These are phyloP conservation scores for Staphylotrichum longicolle DNA, from an alignment of 495 filamentous ascomycete species.

Conservation along the genomic window DNA sequence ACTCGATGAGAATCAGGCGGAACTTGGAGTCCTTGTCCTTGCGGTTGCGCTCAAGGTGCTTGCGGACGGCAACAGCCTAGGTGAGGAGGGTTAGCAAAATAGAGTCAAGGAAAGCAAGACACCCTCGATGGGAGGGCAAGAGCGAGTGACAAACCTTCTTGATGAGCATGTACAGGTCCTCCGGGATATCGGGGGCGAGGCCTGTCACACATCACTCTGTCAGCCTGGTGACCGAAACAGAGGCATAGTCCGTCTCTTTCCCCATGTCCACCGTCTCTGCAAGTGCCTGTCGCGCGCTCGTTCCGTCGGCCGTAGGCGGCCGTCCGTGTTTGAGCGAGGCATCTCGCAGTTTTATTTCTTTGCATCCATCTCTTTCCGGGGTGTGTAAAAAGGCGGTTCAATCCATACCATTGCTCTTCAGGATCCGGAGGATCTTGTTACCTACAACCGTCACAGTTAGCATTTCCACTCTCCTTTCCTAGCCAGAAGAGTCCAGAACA, in stretches of 20 bases:
- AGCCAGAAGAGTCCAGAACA: constrained; percentile 30
- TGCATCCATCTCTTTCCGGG: constrained; percentile 15
- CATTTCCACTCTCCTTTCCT: constrained; percentile 8
- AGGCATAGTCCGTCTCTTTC: constrained; percentile 53
- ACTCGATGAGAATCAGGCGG: constrained; percentile 98
- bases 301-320: constrained; percentile 2
- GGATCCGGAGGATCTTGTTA: constrained; percentile 99
- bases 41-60: constrained; percentile 99
- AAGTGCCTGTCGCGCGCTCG: constrained; percentile 8
- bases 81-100: constrained; percentile 13
- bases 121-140: neutral
- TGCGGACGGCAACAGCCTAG: constrained; percentile 95
- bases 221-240: constrained; percentile 93
- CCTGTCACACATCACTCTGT: constrained; percentile 90
- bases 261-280: constrained; percentile 8
- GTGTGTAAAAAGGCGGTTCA: constrained; percentile 17
- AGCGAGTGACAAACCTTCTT: constrained; percentile 72
- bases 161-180: constrained; percentile 97
- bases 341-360: constrained; percentile 8
- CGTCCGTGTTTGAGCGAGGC: neutral
- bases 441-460: constrained; percentile 51
- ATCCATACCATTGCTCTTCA: constrained; percentile 67
- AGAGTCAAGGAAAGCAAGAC: neutral
- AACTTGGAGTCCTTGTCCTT: constrained; percentile 99
- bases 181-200: constrained; percentile 94